Evolutionary conservation across 768 basidiomycete genomes (phyloP), one percentile per base, ranked within the genome.

Genomic region (Leccinum imitatum): DNA sequence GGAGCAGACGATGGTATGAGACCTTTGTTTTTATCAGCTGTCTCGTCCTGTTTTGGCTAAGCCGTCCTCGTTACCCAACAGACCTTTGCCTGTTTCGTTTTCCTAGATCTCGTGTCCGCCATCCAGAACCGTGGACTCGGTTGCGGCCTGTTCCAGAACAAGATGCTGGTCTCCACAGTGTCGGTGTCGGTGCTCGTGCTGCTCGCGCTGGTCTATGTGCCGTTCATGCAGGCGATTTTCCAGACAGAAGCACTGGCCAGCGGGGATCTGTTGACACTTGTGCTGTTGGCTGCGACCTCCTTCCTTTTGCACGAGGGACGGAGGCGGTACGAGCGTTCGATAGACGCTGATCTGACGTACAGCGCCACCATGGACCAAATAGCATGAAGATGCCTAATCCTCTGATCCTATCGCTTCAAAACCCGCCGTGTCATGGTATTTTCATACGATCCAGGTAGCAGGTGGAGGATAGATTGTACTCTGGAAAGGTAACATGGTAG

Each of bases 1-100:
- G 63, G 96, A 98, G 64, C 96, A 98, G 75, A 98, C 96, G 0
- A 96, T 98, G 95, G 95, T 93, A 59, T 65, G 89, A 78, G 10
- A 48, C 14, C 44, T 17, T 27, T 17, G 23, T 19, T 4, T 4
- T 6, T n/a, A 19, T 8, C 53, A 6, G 6, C 23, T 25, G 23
- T 25, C 0, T 7, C n/a, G n/a, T 41, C 7, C 19, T 15, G 7
- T n/a, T 46, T 8, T 41, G 6, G 31, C 25, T 63, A 7, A 50
- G 5, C 5, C 1, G 0, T 0, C 5, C 8, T 44, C 37, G 19
- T 48, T 21, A 41, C 46, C 44, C 19, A 8, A 54, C n/a, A 31
- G 96, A 97, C 96, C 25, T 98, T 98, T 75, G 91, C 95, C 17
- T 90, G 87, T 71, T 98, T 98, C 76, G 96, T 98, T 59, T 92